Evolutionary conservation across 768 basidiomycete species (phyloP).

Genomic region (Coprinopsis marcescibilis): DNA sequence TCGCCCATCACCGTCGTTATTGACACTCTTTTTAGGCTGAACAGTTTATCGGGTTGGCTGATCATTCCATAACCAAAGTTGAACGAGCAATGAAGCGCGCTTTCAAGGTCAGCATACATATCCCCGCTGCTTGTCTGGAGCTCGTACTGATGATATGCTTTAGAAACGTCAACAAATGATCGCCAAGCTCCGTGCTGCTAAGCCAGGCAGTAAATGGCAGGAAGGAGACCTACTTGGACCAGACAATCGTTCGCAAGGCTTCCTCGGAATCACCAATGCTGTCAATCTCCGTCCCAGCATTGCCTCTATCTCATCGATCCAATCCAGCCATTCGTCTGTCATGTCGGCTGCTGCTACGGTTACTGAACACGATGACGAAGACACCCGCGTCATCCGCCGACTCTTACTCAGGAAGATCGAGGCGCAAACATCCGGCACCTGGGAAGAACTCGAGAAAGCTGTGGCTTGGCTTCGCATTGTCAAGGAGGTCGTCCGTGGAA

Average conservation of each 20-base stretch:
- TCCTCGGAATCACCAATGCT: constrained; percentile 24
- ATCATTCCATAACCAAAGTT: constrained; percentile 50
- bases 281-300: constrained; percentile 35
- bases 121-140: background rate
- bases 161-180: constrained; percentile 50
- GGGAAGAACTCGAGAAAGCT: constrained; percentile 59
- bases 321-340: constrained; percentile 35
- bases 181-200: constrained; percentile 31
- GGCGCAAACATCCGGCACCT: constrained; percentile 44
- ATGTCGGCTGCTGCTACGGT: constrained; percentile 46
- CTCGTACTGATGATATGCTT: constrained; percentile 4
- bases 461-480: constrained; percentile 58
- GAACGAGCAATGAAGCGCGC: constrained; percentile 53
- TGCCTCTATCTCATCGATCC: constrained; percentile 36
- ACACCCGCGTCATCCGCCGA: constrained; percentile 53
- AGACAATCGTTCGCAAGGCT: constrained; percentile 20
- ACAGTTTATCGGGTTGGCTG: constrained; percentile 46
- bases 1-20: constrained; percentile 1
- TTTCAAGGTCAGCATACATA: constrained; percentile 39
- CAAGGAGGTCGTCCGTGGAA: constrained; percentile 55
- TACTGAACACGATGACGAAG: constrained; percentile 57
- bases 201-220: constrained; percentile 14
- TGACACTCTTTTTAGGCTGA: constrained; percentile 45
- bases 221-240: constrained; percentile 18
- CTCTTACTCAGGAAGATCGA: constrained; percentile 65